Conservation (phyloP, 75 land plant genomes). For the Ceratopteris richardii region DNA sequence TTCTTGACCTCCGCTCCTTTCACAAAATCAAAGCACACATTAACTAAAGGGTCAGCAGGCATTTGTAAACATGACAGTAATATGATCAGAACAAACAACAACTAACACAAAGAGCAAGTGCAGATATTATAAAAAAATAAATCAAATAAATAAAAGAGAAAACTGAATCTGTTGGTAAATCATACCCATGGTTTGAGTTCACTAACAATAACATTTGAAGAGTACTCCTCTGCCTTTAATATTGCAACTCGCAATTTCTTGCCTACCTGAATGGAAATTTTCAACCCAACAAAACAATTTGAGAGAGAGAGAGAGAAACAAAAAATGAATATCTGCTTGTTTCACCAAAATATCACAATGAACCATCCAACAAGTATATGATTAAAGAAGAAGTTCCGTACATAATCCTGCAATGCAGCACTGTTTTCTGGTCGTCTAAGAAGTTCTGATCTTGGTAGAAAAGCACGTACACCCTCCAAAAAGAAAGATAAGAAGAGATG, state of each 20-base stretch:
- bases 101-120: no score
- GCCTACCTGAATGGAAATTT: neutral
- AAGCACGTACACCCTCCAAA: constrained; percentile 9
- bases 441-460: constrained; percentile 5
- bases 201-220: constrained; percentile 1
- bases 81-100: no score
- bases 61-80: no score
- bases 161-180: no score
- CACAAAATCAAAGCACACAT: no score
- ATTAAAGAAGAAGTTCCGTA: neutral
- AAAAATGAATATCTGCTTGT: no score
- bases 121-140: no score
- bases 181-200: constrained; percentile 5
- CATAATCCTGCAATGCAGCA: constrained; percentile 2
- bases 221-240: neutral
- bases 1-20: no score
- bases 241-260: neutral
- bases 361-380: neutral
- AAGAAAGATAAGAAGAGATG: neutral
- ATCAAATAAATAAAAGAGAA: no score
- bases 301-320: no score
- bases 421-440: constrained; percentile 1
- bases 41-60: no score
- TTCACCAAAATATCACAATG: neutral
- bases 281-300: no score